Evolutionary conservation across 2,329 filamentous ascomycete species (phyloP), one percentile per base, ranked within the genome.

Genomic region (Conoideocrella luteorostrata): DNA sequence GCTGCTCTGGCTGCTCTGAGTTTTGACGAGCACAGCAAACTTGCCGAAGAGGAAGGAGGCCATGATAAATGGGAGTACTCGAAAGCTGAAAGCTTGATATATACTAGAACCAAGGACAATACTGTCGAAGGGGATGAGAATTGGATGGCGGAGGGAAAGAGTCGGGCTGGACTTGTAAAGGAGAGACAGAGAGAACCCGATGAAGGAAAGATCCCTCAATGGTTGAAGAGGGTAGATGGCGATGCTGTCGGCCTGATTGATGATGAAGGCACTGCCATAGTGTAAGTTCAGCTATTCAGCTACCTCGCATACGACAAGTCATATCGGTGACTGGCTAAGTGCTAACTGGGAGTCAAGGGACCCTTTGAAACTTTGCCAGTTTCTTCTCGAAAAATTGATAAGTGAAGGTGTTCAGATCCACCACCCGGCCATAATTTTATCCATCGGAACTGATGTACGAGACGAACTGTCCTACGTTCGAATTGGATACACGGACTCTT

Each of bases 61-160:
- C 59, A 62, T 2, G 61, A 70, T 50, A 74, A 66, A 43, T 77
- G 73, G 74, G 65, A 67, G 2, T 77, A 74, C 44, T 52, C 66
- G 4, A n/a, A n/a, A n/a, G n/a, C n/a, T n/a, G n/a, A n/a, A n/a
- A n/a, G n/a, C n/a, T n/a, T n/a, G n/a, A n/a, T n/a, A n/a, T n/a
- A n/a, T n/a, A n/a, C n/a, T n/a, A n/a, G n/a, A n/a, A n/a, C n/a
- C n/a, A n/a, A n/a, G n/a, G n/a, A n/a, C n/a, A n/a, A n/a, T n/a
- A n/a, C n/a, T 47, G 63, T 5, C 10, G 34, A 37, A 5, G 66
- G 67, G 4, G 76, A 75, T 1, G 77, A 80, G 39, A 80, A 86
- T 53, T 89, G 84, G 84, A 56, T 88, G 24, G 61, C 67, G 12
- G 68, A 77, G n/a, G 83, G 68, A 77, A n/a, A 83, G 1, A 86